These are phyloP conservation scores for Pythium sukuiense DNA, from an alignment of 352 stramenopile species.

Conservation along the genomic window DNA sequence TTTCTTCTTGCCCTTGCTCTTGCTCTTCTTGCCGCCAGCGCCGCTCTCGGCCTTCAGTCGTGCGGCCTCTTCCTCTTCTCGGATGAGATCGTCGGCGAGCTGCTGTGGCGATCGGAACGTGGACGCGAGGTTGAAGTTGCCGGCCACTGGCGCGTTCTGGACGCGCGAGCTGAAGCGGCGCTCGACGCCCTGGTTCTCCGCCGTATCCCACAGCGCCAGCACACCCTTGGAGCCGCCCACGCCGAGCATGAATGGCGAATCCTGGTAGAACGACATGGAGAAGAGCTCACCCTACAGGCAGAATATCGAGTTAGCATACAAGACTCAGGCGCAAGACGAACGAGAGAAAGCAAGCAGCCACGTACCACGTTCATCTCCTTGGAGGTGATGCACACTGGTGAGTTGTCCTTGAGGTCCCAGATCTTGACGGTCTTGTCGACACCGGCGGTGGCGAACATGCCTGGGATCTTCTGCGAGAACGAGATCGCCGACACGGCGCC, in stretches of 20 bases:
- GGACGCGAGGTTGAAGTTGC: constrained; percentile 52
- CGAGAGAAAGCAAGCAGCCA: background rate
- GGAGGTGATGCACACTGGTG: constrained; percentile 78
- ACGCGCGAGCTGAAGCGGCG: constrained; percentile 80
- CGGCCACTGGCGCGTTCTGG: constrained; percentile 28
- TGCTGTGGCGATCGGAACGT: constrained; percentile 78
- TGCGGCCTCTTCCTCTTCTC: constrained; percentile 67
- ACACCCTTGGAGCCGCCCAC: constrained; percentile 88
- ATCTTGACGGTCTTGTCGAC: constrained; percentile 98
- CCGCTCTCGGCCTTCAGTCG: constrained; percentile 27
- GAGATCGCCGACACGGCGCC: constrained; percentile 83
- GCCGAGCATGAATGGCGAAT: constrained; percentile 88
- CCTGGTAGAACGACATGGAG: constrained; percentile 87
- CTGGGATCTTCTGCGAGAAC: constrained; percentile 85
- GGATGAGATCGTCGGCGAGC: constrained; percentile 73
- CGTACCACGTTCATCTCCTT: constrained; percentile 93
- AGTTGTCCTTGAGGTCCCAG: constrained; percentile 91
- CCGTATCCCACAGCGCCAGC: constrained; percentile 89
- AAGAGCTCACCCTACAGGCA: constrained; percentile 84
- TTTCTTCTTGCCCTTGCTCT: constrained; percentile 53
- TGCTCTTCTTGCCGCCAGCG: constrained; percentile 51
- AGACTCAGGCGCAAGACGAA: background rate
- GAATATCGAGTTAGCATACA: constrained; percentile 12
- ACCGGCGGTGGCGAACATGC: constrained; percentile 94
- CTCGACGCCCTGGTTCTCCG: constrained; percentile 85